Evolutionary conservation across 768 basidiomycete species (phyloP), one percentile per base, ranked within the genome.

Genomic region (Gyrodon lividus): DNA sequence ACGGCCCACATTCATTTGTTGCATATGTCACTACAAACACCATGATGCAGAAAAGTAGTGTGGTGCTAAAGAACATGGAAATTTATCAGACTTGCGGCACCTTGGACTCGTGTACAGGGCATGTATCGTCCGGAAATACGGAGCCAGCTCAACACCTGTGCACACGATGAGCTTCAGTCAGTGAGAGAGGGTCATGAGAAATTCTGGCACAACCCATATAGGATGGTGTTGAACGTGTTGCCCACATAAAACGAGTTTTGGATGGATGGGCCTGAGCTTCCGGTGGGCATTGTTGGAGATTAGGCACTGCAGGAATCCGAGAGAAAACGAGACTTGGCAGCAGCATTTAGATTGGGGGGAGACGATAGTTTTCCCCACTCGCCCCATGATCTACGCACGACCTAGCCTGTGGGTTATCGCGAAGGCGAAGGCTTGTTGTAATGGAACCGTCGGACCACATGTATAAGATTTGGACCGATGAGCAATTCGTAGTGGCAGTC

Each of bases 1-100:
- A 67, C 56, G 8, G 73, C 59, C 72, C 71, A 73, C 54, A 65
- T 64, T 42, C 65, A 56, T 46, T 70, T 52, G 65, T 33, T 26
- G 46, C 57, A 17, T 57, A 56, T 5, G 43, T 39, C 19, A 55
- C 57, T 30, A 64, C 56, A 28, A 60, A 66, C 19, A 67, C 49
- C 6, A 68, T 68, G 56, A 60, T 63, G 3, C 67, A 56, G 17
- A 63, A 22, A 3, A 70, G 56, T 33, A 62, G 17, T 8, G 22
- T 30, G 2, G 52, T 55, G 14, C 57, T 59, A 33, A 59, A 59
- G 17, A 19, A 19, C 48, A 59, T 54, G 22, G n/a, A n/a, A 59
- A 45, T 16, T 45, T 46, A 37, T 33, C 6, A 4, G 45, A 51
- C 20, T 28, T 24, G 24, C 14, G 13, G 7, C n/a, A n/a, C n/a